phyloP scores from a whole-genome alignment of 257 asterid genomes.

The Dorcoceras hygrometricum region DNA sequence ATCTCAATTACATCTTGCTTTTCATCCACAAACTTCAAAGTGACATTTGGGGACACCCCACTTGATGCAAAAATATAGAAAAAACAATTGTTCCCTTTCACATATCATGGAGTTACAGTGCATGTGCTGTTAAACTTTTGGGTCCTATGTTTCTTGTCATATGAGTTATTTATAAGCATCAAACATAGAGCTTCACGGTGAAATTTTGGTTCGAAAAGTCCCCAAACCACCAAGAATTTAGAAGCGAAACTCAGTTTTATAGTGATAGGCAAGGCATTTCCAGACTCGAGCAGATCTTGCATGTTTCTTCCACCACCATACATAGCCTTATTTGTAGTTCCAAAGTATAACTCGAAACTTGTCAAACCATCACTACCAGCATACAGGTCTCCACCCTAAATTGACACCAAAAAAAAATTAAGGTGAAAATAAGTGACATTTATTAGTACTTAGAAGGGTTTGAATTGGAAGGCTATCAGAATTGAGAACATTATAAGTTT shows the following conservation, averaged over 20 bases:
- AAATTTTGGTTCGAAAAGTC: conserved; percentile 46
- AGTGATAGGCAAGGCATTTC: conserved; percentile 47
- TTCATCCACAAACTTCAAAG: conserved; percentile 23
- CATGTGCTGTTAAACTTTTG: conserved; percentile 57
- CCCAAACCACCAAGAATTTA: conserved; percentile 56
- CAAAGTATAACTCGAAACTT: conserved; percentile 37
- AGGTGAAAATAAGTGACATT: no score
- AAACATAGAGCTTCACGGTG: conserved; percentile 53
- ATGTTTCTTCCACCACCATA: conserved; percentile 81
- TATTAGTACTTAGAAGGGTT: no score
- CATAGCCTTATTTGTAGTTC: conserved; percentile 61
- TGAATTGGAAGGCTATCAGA: no score
- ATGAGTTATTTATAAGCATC: conserved; percentile 31
- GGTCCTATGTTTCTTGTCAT: conserved; percentile 50
- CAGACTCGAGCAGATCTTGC: conserved; percentile 68
- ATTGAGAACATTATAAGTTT: no score
- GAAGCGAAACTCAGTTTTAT: conserved; percentile 45
- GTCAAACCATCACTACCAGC: conserved; percentile 43
- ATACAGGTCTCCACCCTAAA: conserved; percentile 41
- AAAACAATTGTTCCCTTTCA: no score
- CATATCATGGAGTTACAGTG: conserved; percentile 19
- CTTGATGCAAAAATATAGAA: not conserved
- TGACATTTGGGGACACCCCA: conserved; percentile 17
- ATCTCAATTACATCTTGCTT: conserved; percentile 11
- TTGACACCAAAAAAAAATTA: not conserved